Evolutionary conservation across 2,329 filamentous ascomycete species (phyloP).

Genomic region (Sporothrix phasma): DNA sequence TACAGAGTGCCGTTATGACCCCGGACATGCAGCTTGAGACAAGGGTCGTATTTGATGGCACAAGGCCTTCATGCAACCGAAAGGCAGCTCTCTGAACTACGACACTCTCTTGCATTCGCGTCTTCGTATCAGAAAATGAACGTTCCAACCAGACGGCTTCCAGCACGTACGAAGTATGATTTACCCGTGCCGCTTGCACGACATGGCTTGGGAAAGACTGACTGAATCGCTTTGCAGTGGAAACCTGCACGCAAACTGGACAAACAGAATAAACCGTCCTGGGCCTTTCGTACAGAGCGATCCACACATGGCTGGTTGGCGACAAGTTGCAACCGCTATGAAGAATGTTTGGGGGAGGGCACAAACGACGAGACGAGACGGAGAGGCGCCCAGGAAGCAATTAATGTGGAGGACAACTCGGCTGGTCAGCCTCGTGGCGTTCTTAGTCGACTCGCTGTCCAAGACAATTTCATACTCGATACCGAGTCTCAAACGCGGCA

Average conservation of each 20-base stretch:
- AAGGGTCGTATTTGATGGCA: background rate
- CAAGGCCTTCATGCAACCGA: background rate
- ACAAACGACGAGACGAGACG: background rate
- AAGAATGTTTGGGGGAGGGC: background rate
- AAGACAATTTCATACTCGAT: too few species aligned
- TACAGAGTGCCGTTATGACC: too few species aligned
- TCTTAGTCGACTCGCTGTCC: background rate
- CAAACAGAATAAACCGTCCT: background rate
- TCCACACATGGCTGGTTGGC: background rate
- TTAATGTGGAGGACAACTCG: background rate
- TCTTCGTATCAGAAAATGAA: background rate
- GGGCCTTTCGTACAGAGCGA: background rate
- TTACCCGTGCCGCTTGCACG: background rate
- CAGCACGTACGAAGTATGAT: background rate
- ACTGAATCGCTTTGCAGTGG: background rate
- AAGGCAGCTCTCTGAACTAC: background rate
- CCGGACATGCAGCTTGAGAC: background rate
- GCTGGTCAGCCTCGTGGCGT: background rate
- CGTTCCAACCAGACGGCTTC: background rate
- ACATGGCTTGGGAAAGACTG: background rate
- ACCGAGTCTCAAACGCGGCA: too few species aligned
- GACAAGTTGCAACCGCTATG: background rate
- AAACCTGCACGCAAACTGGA: background rate
- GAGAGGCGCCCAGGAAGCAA: background rate
- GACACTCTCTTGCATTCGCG: conserved; percentile 1